phyloP scores from a whole-genome alignment of 1,284 basidiomycete genomes.

The Ceratobasidium sp. region DNA sequence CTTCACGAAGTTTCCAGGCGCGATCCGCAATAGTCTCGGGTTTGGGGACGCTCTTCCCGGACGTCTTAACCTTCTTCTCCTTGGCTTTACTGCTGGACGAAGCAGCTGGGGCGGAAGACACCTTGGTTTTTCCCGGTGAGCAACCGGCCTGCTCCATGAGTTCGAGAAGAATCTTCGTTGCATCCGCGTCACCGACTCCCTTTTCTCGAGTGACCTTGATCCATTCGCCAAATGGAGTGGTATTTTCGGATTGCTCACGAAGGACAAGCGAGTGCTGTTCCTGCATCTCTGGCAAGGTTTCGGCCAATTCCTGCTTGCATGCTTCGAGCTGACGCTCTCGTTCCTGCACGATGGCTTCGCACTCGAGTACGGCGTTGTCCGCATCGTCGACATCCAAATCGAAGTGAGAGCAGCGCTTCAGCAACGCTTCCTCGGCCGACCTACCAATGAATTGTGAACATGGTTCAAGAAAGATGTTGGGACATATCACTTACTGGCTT shows the following conservation, averaged over 20 bases:
- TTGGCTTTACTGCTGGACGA: slow-evolving; percentile 46
- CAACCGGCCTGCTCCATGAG: slow-evolving; percentile 58
- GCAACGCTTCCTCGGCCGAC: slow-evolving; percentile 86
- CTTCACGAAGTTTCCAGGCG: slow-evolving; percentile 84
- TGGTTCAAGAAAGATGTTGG: background rate
- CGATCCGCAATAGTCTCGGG: slow-evolving; percentile 54
- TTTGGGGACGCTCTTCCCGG: slow-evolving; percentile 44
- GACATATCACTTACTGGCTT: slow-evolving; percentile 67
- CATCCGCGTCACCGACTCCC: slow-evolving; percentile 77
- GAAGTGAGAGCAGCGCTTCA: slow-evolving; percentile 94
- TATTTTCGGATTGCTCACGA: slow-evolving; percentile 38
- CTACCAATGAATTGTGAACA: slow-evolving; percentile 52
- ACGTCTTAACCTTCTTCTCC: slow-evolving; percentile 51
- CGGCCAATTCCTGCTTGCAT: slow-evolving; percentile 73
- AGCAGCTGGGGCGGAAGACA: slow-evolving; percentile 34
- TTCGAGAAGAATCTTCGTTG: slow-evolving; percentile 63
- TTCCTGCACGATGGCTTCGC: slow-evolving; percentile 86
- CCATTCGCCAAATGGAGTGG: slow-evolving; percentile 58
- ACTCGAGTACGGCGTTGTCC: slow-evolving; percentile 86
- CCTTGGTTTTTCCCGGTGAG: slow-evolving; percentile 40
- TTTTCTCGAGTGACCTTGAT: slow-evolving; percentile 68
- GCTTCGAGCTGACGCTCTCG: slow-evolving; percentile 78
- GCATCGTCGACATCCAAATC: slow-evolving; percentile 77
- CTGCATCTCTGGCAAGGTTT: slow-evolving; percentile 37
- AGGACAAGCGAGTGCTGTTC: slow-evolving; percentile 30